Evolutionary conservation across 495 filamentous ascomycete species (phyloP), one percentile per base, ranked within the genome.

Genomic region (Penicillium coffeae): DNA sequence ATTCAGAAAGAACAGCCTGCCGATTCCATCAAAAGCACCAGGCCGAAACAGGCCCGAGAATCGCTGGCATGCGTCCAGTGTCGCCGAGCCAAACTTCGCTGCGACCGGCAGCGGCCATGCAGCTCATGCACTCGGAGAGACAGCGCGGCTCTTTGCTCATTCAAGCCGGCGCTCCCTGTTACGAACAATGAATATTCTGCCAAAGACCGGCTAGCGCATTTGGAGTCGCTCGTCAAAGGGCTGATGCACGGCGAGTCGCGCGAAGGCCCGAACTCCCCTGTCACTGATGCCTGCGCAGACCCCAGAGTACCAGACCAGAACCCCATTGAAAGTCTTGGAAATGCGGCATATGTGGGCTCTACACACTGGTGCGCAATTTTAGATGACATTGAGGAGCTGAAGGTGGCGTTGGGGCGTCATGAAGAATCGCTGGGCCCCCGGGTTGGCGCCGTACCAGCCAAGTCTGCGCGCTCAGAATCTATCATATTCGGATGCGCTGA

Each of bases 351-450:
- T 44, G 50, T 48, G 30, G 50, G 50, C 6, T 43, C 44, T 1
- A 53, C 50, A 18, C 50, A 53, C 33, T 53, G 45, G 50, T 43
- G 44, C 21, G 50, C 39, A 2, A 48, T 53, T 19, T 44, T 53
- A n/a, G 50, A 53, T 18, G 45, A 48, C 21, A 48, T 48, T 8
- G 21, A 43, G 4, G 44, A 47, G 21, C 16, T 53, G 7, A 53
- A 33, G 33, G 32, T 21, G 13, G 30, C 22, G 1, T 21, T 53
- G 21, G 25, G 34, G 16, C 33, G 34, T 5, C 32, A 37, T 7
- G 18, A 30, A 5, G 20, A 50, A 22, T 18, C 36, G 2, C 13
- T 18, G 18, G 8, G 18, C n/a, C n/a, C 32, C 7, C 18, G 27
- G 0, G 13, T 7, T 2, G 19, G 4, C 18, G 16, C 25, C 15